Conservation (phyloP, 352 stramenopile species). For the Phytophthora chlamydospora region DNA sequence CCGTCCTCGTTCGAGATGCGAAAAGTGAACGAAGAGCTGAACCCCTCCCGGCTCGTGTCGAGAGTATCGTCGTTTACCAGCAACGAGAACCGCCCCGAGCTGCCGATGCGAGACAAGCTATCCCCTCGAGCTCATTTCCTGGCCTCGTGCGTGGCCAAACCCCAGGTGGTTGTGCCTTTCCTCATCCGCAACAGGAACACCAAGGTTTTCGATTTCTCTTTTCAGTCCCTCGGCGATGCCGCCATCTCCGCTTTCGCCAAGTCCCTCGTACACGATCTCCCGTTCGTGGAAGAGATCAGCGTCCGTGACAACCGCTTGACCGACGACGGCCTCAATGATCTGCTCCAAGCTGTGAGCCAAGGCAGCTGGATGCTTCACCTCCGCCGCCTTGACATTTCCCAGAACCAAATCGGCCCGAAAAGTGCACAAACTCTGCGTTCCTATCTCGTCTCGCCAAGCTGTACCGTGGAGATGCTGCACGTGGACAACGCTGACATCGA, state of each 20-base stretch:
- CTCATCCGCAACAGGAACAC: constrained; percentile 64
- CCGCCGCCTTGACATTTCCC: constrained; percentile 66
- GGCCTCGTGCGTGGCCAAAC: constrained; percentile 51
- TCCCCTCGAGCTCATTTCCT: constrained; percentile 74
- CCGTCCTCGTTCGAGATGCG: constrained; percentile 51
- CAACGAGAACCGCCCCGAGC: constrained; percentile 21
- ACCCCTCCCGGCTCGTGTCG: constrained; percentile 20
- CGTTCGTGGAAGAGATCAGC: constrained; percentile 79
- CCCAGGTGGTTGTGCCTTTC: constrained; percentile 65
- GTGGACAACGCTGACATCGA: constrained; percentile 90
- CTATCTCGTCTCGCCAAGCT: constrained; percentile 63
- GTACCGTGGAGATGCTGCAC: constrained; percentile 67
- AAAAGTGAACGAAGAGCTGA: constrained; percentile 38
- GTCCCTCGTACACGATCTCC: constrained; percentile 59
- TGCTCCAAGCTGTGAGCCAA: constrained; percentile 63
- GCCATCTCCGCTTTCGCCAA: constrained; percentile 72
- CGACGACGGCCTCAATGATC: constrained; percentile 67
- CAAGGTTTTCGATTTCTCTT: constrained; percentile 84
- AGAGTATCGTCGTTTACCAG: constrained; percentile 9
- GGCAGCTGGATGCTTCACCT: constrained; percentile 58
- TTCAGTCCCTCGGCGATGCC: constrained; percentile 77
- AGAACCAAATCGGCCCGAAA: constrained; percentile 69
- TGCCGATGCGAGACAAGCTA: constrained; percentile 47
- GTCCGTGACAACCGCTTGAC: constrained; percentile 89
- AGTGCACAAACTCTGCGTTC: constrained; percentile 63